Evolutionary conservation across 345 rosid genomes (phyloP), one percentile per base, ranked within the genome.

Genomic region (Brassica nigra): DNA sequence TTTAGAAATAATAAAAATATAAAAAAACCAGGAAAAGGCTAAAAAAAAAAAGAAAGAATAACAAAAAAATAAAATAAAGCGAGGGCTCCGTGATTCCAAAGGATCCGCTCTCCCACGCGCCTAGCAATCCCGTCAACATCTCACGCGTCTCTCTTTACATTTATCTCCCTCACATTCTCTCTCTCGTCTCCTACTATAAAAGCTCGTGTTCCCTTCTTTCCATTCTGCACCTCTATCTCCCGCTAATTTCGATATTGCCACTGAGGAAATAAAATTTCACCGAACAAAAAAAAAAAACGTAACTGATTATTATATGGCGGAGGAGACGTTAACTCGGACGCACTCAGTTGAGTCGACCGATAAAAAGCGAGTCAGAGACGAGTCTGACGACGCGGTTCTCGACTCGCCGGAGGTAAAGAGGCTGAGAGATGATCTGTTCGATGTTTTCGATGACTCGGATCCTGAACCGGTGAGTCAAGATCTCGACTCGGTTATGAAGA

Each of bases 401-500:
- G 72, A 42, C 70, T 82, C 88, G 47, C 90, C 86, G 27, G 90
- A 86, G 68, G 95, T 78, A 14, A 92, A 89, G 83, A 80, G 84
- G 70, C 70, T 89, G 71, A 89, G 86, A 52, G 91, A 90, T 23
- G 94, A 92, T 76, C 73, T 92, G 59, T 81, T 91, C 18, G 68
- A 71, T 75, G 84, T 86, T 33, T 81, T 89, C 3, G 97, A 95
- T 30, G 97, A 89, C 27, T 36, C 89, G 3, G 92, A 85, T 63
- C 80, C 73, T 9, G 94, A 82, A 36, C 85, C 92, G 12, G 79
- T 78, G 30, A 84, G 86, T 77, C 94, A 83, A 71, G 95, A 81
- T 8, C 91, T 95, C 8, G 97, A 95, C 75, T 90, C 92, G 18
- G 89, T 92, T 2, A 91, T 95, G 14, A 90, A 75, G 44, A 95